Conservation (phyloP, 768 basidiomycete species). For the Suillus plorans region DNA sequence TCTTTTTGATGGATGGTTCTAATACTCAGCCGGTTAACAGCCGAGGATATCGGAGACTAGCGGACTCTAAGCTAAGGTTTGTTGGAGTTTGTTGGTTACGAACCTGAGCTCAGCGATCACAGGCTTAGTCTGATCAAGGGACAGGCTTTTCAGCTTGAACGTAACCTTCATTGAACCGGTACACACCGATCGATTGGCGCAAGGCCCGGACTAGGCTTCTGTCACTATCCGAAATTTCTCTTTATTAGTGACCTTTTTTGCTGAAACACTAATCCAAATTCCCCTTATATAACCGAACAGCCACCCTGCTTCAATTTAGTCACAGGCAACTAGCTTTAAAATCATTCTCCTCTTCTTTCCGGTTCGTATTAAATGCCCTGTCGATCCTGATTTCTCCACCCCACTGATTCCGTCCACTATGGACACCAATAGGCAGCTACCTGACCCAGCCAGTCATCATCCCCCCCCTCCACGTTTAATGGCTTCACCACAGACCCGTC, state of each 20-base stretch:
- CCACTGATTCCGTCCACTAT: slow-evolving; percentile 25
- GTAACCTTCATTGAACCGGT: background rate
- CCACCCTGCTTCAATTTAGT: slow-evolving; percentile 26
- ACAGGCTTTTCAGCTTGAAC: background rate
- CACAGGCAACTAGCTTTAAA: slow-evolving; percentile 21
- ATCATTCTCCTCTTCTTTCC: slow-evolving; percentile 13
- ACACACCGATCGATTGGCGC: slow-evolving; percentile 22
- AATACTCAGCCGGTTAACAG: background rate
- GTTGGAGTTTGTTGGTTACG: slow-evolving; percentile 16
- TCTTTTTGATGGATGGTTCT: background rate
- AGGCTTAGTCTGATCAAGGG: slow-evolving; percentile 10
- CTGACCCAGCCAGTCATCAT: slow-evolving; percentile 30
- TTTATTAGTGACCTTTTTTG: slow-evolving; percentile 22
- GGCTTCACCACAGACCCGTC: slow-evolving; percentile 27
- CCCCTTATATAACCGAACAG: slow-evolving; percentile 29
- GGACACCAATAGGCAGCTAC: slow-evolving; percentile 39
- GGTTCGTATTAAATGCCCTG: slow-evolving; percentile 26
- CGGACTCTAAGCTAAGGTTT: slow-evolving; percentile 28
- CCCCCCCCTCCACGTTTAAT: slow-evolving; percentile 26
- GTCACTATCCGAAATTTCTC: slow-evolving; percentile 27
- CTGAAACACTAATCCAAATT: slow-evolving; percentile 22
- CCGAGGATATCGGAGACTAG: slow-evolving; percentile 2
- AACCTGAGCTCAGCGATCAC: slow-evolving; percentile 22
- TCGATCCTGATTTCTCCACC: slow-evolving; percentile 16
- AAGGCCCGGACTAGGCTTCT: slow-evolving; percentile 27